Conservation (phyloP, 129 eudicot species). For the Solidago caesia region DNA sequence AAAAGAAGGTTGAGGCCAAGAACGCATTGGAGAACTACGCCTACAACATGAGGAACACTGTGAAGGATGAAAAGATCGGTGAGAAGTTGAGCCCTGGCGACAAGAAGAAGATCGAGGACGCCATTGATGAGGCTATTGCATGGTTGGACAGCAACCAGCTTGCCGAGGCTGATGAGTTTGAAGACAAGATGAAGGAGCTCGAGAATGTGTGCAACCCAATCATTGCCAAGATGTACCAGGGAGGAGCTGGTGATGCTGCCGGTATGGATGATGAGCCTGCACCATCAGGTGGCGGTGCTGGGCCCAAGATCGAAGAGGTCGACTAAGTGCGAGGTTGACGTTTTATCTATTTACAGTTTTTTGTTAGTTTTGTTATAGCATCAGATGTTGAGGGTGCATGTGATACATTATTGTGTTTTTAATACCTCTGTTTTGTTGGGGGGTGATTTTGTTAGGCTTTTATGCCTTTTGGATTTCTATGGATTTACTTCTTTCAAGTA, state of each 20-base stretch:
- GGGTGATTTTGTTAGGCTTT: conserved; percentile 10
- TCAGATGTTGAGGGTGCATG: not conserved
- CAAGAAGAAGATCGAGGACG: conserved; percentile 61
- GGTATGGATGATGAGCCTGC: conserved; percentile 63
- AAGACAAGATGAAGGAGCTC: conserved; percentile 62
- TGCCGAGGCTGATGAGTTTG: conserved; percentile 56
- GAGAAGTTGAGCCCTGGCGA: conserved; percentile 50
- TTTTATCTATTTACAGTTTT: not conserved
- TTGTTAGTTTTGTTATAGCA: not conserved
- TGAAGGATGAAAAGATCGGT: conserved; percentile 59
- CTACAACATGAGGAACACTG: conserved; percentile 62
- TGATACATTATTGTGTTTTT: conserved; percentile 9
- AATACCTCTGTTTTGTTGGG: conserved; percentile 4
- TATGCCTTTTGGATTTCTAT: conserved; percentile 5
- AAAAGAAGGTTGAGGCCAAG: conserved; percentile 59
- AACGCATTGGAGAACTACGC: conserved; percentile 69
- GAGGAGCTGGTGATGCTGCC: conserved; percentile 45
- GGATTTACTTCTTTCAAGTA: not conserved
- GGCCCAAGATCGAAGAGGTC: conserved; percentile 86
- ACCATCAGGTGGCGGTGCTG: conserved; percentile 57
- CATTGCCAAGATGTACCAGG: conserved; percentile 58
- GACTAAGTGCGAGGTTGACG: conserved; percentile 36
- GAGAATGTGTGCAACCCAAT: conserved; percentile 58
- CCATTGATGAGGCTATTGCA: conserved; percentile 52
- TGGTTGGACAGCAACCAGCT: conserved; percentile 64